These are phyloP conservation scores for Pleurotus giganteus DNA, from an alignment of 768 basidiomycete genomes.

Conservation along the genomic window DNA sequence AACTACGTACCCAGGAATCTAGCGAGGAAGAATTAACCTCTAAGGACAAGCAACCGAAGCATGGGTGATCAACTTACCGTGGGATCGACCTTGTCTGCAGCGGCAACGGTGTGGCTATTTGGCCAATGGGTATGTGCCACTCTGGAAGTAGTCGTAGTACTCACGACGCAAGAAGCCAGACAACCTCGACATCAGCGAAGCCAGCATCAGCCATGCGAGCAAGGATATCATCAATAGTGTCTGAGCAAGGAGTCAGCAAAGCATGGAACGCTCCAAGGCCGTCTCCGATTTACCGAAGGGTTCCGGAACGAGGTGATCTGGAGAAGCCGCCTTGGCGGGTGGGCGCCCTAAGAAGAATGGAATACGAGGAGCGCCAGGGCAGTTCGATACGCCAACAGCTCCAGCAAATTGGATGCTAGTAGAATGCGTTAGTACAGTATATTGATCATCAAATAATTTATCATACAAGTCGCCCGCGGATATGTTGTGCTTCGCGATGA, in stretches of 20 bases:
- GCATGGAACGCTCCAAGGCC: neutral
- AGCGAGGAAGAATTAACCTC: neutral
- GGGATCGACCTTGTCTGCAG: conserved; percentile 19
- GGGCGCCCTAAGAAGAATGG: conserved; percentile 40
- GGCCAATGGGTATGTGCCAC: neutral
- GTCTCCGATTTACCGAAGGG: conserved; percentile 17
- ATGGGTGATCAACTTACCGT: conserved; percentile 4
- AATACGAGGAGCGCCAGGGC: conserved; percentile 42
- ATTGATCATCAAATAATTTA: neutral
- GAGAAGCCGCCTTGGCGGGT: conserved; percentile 27
- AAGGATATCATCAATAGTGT: neutral
- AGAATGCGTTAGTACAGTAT: neutral
- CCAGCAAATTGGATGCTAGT: conserved; percentile 44
- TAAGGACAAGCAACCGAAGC: neutral
- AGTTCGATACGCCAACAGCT: conserved; percentile 39
- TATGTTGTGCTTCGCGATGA: conserved; percentile 33
- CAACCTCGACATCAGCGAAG: conserved; percentile 31
- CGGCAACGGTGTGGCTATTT: conserved; percentile 17
- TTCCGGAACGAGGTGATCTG: conserved; percentile 26
- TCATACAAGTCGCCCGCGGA: conserved; percentile 46
- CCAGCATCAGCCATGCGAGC: conserved; percentile 31
- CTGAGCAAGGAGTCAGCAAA: neutral
- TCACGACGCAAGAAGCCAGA: conserved; percentile 34
- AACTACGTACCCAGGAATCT: neutral
- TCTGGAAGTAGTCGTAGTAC: neutral